Conservation (phyloP, 345 rosid species). For the Combretum micranthum region DNA sequence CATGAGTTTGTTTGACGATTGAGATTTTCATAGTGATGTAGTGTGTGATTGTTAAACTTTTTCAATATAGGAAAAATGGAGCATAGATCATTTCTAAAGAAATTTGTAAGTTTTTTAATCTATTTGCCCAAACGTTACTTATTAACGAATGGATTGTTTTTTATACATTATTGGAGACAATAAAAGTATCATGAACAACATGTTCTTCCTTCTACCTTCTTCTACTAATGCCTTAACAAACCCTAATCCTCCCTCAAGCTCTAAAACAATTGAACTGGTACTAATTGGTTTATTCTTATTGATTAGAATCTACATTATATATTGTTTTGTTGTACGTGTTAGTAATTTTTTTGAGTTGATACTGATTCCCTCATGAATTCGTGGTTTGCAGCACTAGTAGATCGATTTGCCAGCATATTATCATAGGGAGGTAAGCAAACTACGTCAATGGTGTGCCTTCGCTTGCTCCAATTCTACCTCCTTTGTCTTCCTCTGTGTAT, state of each 20-base stretch:
- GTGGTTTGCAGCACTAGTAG: constrained; percentile 23
- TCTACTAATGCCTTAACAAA: background rate
- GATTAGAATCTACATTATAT: background rate
- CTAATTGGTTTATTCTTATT: background rate
- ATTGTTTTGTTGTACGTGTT: background rate
- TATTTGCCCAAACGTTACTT: no score
- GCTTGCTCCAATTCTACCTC: constrained; percentile 42
- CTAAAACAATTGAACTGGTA: constrained; percentile 1
- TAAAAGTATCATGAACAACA: no score
- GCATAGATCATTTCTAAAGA: no score
- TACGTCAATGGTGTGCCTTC: constrained; percentile 61
- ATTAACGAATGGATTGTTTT: no score
- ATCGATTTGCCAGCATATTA: constrained; percentile 59
- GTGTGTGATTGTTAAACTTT: no score
- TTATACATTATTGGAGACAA: no score
- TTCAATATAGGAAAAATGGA: no score
- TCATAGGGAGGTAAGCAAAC: constrained; percentile 48
- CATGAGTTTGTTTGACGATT: no score
- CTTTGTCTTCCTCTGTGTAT: constrained; percentile 58
- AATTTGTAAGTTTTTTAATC: no score
- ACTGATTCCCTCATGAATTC: background rate
- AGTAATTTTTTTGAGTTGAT: background rate
- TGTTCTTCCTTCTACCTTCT: background rate
- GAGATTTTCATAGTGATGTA: no score
- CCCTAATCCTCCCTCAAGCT: background rate